phyloP scores from a whole-genome alignment of 2,329 filamentous ascomycete species.

The Helicocarpus griseus region DNA sequence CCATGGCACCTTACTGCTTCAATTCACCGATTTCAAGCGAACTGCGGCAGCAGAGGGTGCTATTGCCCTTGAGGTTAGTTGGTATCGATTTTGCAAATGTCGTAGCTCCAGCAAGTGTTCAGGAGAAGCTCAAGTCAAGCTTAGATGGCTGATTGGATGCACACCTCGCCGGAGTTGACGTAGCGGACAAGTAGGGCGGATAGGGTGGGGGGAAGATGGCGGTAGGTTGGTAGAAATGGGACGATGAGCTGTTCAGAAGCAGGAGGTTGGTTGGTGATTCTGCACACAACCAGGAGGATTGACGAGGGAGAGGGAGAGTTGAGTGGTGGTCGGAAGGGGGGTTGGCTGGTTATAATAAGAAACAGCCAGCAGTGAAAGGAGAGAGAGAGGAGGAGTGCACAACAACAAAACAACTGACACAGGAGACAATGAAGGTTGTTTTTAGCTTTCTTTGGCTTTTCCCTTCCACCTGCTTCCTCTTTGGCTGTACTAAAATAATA shows the following conservation, averaged over 20 bases:
- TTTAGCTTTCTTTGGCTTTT: too few relatives aligned
- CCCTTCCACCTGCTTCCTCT: too few relatives aligned
- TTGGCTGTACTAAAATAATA: too few relatives aligned
- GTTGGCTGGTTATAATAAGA: not conserved
- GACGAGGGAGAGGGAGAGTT: not conserved
- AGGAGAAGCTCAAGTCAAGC: not conserved
- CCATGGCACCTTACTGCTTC: slow-evolving; percentile 70
- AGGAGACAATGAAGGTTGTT: not conserved
- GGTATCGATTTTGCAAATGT: not conserved
- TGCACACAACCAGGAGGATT: not conserved
- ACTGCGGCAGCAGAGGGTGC: slow-evolving; percentile 4
- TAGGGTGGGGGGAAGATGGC: not conserved
- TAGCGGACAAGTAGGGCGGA: not conserved
- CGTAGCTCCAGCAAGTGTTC: not conserved
- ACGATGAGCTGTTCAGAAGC: not conserved
- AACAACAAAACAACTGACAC: not conserved
- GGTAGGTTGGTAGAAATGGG: not conserved
- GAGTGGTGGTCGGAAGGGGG: not conserved
- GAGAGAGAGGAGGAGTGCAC: not conserved
- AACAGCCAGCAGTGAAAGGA: not conserved
- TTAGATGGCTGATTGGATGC: not conserved
- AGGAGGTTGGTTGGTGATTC: not conserved
- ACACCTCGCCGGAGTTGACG: not conserved
- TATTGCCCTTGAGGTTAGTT: slow-evolving; percentile 2
- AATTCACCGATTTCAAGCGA: slow-evolving; percentile 46